Conservation (phyloP, 2,329 filamentous ascomycete genomes). For the Pseudocercospora macadamiae region DNA sequence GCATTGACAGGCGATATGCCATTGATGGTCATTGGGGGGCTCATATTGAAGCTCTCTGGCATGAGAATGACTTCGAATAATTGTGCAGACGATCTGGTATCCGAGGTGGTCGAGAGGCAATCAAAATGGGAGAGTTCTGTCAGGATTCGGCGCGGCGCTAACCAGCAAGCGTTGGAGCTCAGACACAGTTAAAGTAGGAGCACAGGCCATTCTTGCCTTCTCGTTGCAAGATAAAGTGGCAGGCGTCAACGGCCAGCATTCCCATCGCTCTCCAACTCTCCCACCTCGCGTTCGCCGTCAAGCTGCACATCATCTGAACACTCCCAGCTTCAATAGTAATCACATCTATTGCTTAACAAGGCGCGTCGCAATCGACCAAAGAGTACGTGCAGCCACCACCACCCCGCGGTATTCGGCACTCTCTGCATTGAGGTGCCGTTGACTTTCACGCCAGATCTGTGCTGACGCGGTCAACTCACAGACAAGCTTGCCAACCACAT, state of each 20-base stretch:
- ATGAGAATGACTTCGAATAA: no score
- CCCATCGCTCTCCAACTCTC: neutral
- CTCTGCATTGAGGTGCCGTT: neutral
- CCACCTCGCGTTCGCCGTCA: neutral
- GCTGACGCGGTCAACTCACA: slow-evolving; percentile 14
- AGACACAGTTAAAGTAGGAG: neutral
- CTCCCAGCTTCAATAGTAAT: slow-evolving; percentile 6
- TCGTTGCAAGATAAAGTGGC: neutral
- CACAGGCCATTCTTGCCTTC: neutral
- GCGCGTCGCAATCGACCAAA: neutral
- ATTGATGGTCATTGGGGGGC: no score
- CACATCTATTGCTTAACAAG: slow-evolving; percentile 5
- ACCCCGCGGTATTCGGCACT: neutral
- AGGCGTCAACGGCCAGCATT: neutral
- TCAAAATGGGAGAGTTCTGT: neutral
- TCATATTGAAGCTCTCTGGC: no score
- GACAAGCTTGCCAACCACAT: slow-evolving; percentile 28
- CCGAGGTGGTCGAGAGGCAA: neutral
- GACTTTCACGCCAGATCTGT: neutral
- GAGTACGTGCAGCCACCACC: neutral
- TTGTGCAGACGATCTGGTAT: no score
- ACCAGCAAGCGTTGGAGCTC: neutral
- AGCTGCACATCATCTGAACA: slow-evolving; percentile 1
- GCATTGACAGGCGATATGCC: neutral
- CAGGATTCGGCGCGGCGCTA: slow-evolving; percentile 1